These are phyloP conservation scores for Crithidia mellificae DNA, from an alignment of 208 protist genomes.

Conservation along the genomic window DNA sequence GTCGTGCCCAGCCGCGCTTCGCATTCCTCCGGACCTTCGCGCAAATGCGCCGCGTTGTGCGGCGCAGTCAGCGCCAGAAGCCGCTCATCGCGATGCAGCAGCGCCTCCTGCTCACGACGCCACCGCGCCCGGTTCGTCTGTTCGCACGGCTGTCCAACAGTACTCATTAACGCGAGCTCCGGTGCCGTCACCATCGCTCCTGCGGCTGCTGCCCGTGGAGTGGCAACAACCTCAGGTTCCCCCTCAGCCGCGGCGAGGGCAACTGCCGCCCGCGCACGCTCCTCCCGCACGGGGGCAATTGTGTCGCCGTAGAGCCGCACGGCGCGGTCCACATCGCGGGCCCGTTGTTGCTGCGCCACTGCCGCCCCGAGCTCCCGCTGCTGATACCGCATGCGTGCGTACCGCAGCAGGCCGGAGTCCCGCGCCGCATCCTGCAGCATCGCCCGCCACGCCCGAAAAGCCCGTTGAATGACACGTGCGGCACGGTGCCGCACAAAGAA, in stretches of 20 bases:
- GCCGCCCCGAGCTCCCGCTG: conserved; percentile 40
- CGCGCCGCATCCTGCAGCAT: conserved; percentile 41
- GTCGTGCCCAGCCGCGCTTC: conserved; percentile 19
- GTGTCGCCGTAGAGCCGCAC: conserved; percentile 43
- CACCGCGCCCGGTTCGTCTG: background rate
- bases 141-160: no score
- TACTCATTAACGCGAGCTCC: no score
- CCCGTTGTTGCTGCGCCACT: conserved; percentile 31
- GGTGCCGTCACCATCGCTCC: no score
- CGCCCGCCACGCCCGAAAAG: conserved; percentile 54
- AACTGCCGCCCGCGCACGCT: background rate
- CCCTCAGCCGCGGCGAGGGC: background rate
- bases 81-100: conserved; percentile 49
- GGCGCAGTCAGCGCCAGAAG: conserved; percentile 33
- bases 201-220: background rate
- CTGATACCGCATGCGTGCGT: conserved; percentile 51
- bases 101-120: conserved; percentile 34
- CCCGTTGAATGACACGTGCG: conserved; percentile 63
- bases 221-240: background rate
- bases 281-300: conserved; percentile 1
- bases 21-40: conserved; percentile 35
- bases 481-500: conserved; percentile 40
- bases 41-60: conserved; percentile 33
- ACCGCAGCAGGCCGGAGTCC: conserved; percentile 50
- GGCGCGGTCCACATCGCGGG: conserved; percentile 20